These are phyloP conservation scores for Paraconiothyrium sp. DNA, from an alignment of 2,329 filamentous ascomycete species.

Conservation along the genomic window DNA sequence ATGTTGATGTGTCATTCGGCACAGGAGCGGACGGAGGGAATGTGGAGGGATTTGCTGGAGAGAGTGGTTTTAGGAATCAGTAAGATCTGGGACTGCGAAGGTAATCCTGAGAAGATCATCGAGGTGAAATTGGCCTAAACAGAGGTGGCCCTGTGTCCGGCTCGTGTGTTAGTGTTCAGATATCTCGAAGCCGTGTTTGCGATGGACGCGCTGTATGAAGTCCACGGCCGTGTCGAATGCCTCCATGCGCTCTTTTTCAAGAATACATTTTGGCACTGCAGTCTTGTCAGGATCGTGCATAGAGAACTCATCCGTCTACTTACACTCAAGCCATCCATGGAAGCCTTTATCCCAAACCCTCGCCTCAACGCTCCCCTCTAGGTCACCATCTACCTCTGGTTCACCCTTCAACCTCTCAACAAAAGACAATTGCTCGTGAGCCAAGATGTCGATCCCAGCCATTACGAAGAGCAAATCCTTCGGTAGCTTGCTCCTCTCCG, in stretches of 20 bases:
- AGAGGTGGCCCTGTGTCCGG: too few relatives aligned
- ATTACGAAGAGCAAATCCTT: constrained; percentile 9
- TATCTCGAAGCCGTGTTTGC: constrained; percentile 22
- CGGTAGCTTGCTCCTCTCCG: too few relatives aligned
- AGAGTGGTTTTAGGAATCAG: too few relatives aligned
- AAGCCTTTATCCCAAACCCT: constrained; percentile 38
- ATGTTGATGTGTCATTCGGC: constrained; percentile 13
- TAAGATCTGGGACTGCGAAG: constrained; percentile 14
- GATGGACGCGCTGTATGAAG: constrained; percentile 25
- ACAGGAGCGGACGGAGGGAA: constrained; percentile 19
- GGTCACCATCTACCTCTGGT: constrained; percentile 30
- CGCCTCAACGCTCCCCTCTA: constrained; percentile 34
- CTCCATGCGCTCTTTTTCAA: constrained; percentile 28
- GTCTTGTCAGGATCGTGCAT: constrained; percentile 2
- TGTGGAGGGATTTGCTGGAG: constrained; percentile 17
- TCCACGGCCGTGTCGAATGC: constrained; percentile 24
- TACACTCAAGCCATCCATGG: constrained; percentile 46
- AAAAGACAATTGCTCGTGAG: constrained; percentile 54
- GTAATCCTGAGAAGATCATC: constrained; percentile 18
- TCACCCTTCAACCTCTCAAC: constrained; percentile 46
- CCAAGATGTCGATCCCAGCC: constrained; percentile 54
- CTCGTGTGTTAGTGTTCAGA: not conserved
- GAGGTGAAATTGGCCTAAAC: constrained; percentile 16
- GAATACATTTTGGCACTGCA: constrained; percentile 25
- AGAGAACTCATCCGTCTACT: constrained; percentile 9